phyloP scores from a whole-genome alignment of 148 eudicot species.

The Rhododendron mucronatum region DNA sequence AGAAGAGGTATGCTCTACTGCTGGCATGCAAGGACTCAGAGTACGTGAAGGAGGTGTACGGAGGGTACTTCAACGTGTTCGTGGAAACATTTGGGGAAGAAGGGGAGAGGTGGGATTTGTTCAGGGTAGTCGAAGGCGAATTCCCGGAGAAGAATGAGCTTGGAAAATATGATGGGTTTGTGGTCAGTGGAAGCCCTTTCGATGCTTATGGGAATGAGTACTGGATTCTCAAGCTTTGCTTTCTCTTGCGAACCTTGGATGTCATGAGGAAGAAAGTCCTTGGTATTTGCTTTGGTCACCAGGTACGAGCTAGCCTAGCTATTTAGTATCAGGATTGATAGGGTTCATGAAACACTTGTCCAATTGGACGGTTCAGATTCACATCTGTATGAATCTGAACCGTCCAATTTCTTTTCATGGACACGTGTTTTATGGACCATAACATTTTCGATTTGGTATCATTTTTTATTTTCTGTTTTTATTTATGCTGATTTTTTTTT shows the following conservation, averaged over 20 bases:
- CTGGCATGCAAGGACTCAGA: conserved; percentile 65
- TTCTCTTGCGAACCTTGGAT: conserved; percentile 43
- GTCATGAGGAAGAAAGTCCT: conserved; percentile 60
- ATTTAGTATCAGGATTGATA: too few relatives aligned
- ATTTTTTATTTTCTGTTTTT: too few relatives aligned
- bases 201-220: conserved; percentile 63
- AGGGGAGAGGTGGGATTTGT: conserved; percentile 73
- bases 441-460: too few relatives aligned
- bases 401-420: too few relatives aligned
- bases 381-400: too few relatives aligned
- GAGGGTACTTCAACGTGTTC: conserved; percentile 66
- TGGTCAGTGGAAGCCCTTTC: conserved; percentile 64
- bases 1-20: conserved; percentile 36
- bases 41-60: conserved; percentile 53
- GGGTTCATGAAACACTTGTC: too few relatives aligned
- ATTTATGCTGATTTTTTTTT: neutral
- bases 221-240: conserved; percentile 67
- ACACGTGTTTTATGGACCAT: too few relatives aligned
- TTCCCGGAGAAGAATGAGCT: conserved; percentile 49
- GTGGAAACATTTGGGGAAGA: conserved; percentile 43
- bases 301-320: conserved; percentile 23
- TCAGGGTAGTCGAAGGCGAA: conserved; percentile 57
- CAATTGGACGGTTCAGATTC: too few relatives aligned
- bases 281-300: conserved; percentile 85
- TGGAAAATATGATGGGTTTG: conserved; percentile 58